phyloP scores from a whole-genome alignment of 495 filamentous ascomycete genomes.

The Podospora sp. region DNA sequence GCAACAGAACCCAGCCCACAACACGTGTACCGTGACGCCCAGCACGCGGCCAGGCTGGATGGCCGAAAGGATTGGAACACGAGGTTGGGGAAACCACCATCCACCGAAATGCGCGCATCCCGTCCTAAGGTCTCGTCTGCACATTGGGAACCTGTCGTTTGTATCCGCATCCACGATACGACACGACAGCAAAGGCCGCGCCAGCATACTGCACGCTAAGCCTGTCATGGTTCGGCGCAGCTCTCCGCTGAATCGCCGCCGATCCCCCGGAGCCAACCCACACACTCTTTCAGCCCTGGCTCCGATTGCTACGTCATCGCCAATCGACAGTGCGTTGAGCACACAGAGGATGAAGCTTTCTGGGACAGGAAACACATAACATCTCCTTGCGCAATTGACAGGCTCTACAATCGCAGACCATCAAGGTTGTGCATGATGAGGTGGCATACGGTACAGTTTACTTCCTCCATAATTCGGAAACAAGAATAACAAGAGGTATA shows the following conservation, averaged over 20 bases:
- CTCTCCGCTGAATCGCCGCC: not conserved
- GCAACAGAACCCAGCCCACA: not conserved
- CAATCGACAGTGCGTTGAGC: not conserved
- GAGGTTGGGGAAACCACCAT: not conserved
- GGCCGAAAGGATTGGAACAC: not conserved
- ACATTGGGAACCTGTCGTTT: not conserved
- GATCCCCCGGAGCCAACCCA: not conserved
- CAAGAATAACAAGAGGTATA: too few species aligned
- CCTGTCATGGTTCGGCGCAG: not conserved
- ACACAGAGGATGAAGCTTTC: not conserved
- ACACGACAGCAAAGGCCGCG: not conserved
- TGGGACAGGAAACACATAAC: not conserved
- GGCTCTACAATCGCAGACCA: not conserved
- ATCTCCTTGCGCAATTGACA: not conserved
- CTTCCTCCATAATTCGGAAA: too few species aligned
- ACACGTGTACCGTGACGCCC: not conserved
- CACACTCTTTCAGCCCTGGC: not conserved
- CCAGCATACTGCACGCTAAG: not conserved
- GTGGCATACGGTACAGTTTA: too few species aligned
- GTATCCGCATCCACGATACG: not conserved
- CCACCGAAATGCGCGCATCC: not conserved
- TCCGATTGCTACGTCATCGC: not conserved
- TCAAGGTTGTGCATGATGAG: too few species aligned
- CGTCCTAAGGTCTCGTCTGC: not conserved
- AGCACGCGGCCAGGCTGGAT: not conserved